These are phyloP conservation scores for Eucalyptus erythrocorys DNA, from an alignment of 345 rosid genomes.

Conservation along the genomic window DNA sequence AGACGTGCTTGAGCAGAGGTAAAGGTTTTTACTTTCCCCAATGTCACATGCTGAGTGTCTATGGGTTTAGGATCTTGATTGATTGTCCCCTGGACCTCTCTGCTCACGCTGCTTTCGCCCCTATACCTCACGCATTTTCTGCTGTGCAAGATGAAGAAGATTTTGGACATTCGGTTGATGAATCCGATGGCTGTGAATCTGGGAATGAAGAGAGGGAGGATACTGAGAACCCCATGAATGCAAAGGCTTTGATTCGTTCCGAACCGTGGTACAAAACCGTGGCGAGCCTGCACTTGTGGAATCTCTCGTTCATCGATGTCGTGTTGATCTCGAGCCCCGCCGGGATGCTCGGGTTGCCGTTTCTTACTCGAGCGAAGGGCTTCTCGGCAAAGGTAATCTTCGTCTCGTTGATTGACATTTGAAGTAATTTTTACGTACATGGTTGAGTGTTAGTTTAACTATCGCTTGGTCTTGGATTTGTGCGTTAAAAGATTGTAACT, in stretches of 20 bases:
- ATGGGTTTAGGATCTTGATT: slow-evolving; percentile 60
- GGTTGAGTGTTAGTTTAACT: background rate
- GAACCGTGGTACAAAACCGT: slow-evolving; percentile 83
- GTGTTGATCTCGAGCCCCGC: slow-evolving; percentile 65
- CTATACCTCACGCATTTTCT: slow-evolving; percentile 23
- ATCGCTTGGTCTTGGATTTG: background rate
- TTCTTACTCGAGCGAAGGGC: slow-evolving; percentile 41
- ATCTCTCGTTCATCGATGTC: slow-evolving; percentile 56
- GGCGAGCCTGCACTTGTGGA: slow-evolving; percentile 61
- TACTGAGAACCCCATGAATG: slow-evolving; percentile 20
- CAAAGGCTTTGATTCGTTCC: slow-evolving; percentile 31
- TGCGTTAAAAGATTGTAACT: background rate
- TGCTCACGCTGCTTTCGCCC: slow-evolving; percentile 55
- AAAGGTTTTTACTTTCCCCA: slow-evolving; percentile 59
- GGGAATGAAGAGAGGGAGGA: background rate
- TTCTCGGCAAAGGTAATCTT: slow-evolving; percentile 70
- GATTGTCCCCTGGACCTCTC: slow-evolving; percentile 78
- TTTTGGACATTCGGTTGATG: background rate
- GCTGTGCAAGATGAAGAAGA: background rate
- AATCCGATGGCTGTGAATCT: too few relatives aligned
- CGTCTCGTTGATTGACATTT: background rate
- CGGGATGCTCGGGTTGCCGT: slow-evolving; percentile 81
- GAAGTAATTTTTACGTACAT: background rate
- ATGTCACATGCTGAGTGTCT: slow-evolving; percentile 43
- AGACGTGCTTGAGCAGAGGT: slow-evolving; percentile 88